These are phyloP conservation scores for Xylaria sp. DNA, from an alignment of 495 filamentous ascomycete genomes.

Conservation along the genomic window DNA sequence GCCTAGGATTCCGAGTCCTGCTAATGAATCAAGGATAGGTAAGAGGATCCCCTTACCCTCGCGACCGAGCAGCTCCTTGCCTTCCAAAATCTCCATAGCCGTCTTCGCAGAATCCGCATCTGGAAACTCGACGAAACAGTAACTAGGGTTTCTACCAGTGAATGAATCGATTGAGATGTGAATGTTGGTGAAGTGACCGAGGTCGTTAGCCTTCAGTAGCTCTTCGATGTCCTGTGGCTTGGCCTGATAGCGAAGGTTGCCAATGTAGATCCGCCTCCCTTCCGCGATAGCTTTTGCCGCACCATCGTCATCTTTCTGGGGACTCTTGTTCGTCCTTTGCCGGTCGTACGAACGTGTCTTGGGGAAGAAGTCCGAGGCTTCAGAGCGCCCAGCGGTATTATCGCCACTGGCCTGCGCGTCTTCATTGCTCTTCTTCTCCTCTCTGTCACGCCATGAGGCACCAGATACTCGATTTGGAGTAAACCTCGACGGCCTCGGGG, in stretches of 20 bases:
- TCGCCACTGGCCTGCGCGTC: constrained; percentile 13
- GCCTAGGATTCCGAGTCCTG: not conserved
- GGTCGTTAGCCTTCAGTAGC: constrained; percentile 58
- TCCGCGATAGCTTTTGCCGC: constrained; percentile 53
- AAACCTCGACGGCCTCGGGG: constrained; percentile 18
- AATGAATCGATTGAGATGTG: constrained; percentile 73
- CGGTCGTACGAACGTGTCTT: constrained; percentile 30
- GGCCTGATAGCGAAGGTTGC: constrained; percentile 71
- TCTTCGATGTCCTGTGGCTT: constrained; percentile 66
- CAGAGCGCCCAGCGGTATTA: not conserved
- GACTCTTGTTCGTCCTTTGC: constrained; percentile 22
- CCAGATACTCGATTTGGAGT: constrained; percentile 8
- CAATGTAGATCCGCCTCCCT: constrained; percentile 67
- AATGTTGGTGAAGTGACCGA: constrained; percentile 59
- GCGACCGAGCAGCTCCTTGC: constrained; percentile 59
- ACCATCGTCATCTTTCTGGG: constrained; percentile 31
- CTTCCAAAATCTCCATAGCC: constrained; percentile 63
- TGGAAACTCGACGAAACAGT: constrained; percentile 72
- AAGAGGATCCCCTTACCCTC: constrained; percentile 31
- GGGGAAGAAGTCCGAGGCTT: not conserved
- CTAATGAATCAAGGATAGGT: not conserved
- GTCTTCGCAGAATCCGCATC: constrained; percentile 62
- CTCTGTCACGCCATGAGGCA: constrained; percentile 26
- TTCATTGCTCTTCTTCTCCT: not conserved
- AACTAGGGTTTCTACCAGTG: constrained; percentile 71